Base-by-base conservation (phyloP, 805 yeast species). In the Metschnikowia bowlesiae region DNA sequence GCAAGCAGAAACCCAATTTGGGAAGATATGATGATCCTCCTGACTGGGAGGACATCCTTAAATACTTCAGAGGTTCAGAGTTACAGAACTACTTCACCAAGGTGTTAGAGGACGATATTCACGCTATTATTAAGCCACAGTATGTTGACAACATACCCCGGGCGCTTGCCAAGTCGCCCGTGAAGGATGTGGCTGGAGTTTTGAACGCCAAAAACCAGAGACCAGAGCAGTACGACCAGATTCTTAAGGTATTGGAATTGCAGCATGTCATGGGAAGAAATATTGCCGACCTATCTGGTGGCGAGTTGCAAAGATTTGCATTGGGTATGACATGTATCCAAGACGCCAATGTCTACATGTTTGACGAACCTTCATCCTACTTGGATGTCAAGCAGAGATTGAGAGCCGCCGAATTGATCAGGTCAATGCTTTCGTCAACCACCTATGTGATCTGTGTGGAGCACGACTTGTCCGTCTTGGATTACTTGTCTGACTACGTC, bases 361-460 rank as follows among this genome's bases (percentile, higher is more conserved):
- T 94, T 71, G 99, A 94, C 74, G 99, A 94, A 77, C 99, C 99
- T 43, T 91, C 98, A 16, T 94, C 99, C 9, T 94, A 94, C 74
- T 76, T 94, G 70, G 99, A 94, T 80, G 98, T 94, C 59, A 94
- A 94, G 74, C 99, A 94, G 75, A 92, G 99, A 83, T 82, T 94
- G 71, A 87, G 94, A 63, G 99, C 99, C 50, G 99, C 99, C 52
- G 84, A 83, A 69, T 86, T 89, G 65, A 94, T 94, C 62, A 85
- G 99, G 73, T 84, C 94, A 16, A 75, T 94, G 58, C 77, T 94
- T 63, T 78, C 73, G 51, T 81, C 92, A 43, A 81, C 90, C 43
- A 78, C 80, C 30, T 94, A 92, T 65, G 94, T 94, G 58, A 94
- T 94, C 64, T 91, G 92, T 69, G 99, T 94, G 54, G 99, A 94